Evolutionary conservation across 2,329 filamentous ascomycete species (phyloP).

Genomic region (Colletotrichum musicola): DNA sequence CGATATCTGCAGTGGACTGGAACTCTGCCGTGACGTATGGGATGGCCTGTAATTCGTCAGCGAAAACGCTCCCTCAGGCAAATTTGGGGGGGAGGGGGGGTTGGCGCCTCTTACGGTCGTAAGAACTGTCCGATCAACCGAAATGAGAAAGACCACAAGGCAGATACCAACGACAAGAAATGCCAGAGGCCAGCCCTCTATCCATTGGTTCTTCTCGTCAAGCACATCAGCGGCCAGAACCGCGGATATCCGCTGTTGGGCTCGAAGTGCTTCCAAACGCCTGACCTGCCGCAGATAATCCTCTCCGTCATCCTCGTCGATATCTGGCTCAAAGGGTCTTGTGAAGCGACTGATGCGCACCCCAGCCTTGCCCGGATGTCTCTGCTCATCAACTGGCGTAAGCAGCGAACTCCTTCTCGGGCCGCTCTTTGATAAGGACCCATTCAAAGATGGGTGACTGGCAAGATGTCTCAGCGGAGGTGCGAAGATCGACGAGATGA

Average conservation of each 20-base stretch:
- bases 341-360: constrained; percentile 37
- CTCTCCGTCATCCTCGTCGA: constrained; percentile 22
- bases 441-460: constrained; percentile 22
- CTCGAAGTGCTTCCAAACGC: not conserved
- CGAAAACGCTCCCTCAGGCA: not conserved
- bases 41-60: constrained; percentile 47
- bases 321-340: constrained; percentile 28
- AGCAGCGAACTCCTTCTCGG: not conserved
- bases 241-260: constrained; percentile 3
- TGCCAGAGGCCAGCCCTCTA: constrained; percentile 27
- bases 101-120: constrained; percentile 16
- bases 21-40: constrained; percentile 56
- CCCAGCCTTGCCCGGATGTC: constrained; percentile 30
- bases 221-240: not conserved
- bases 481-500: constrained; percentile 36
- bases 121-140: constrained; percentile 25
- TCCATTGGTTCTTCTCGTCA: constrained; percentile 5
- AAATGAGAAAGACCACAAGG: constrained; percentile 30
- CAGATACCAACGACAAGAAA: constrained; percentile 27
- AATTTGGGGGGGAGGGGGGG: not conserved
- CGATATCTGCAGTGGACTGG: constrained; percentile 54
- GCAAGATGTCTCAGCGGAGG: constrained; percentile 30
- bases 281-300: constrained; percentile 17
- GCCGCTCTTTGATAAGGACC: not conserved
- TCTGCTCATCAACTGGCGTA: constrained; percentile 32